Base-by-base conservation (phyloP, 306 rosid genomes). In the Lotus japonicus region DNA sequence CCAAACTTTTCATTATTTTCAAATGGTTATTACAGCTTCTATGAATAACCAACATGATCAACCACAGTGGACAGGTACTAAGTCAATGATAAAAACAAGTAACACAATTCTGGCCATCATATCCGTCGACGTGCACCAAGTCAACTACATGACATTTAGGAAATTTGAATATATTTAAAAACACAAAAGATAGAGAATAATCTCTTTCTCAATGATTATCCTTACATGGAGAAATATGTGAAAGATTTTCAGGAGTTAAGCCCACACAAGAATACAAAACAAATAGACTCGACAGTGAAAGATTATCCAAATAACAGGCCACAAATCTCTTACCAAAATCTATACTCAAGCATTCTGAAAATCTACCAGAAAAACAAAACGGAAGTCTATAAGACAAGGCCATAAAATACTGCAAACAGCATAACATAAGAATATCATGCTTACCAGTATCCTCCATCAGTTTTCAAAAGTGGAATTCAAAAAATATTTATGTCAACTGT, bases 371-470 rank as follows among this genome's bases (percentile, higher is more conserved):
- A 71, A 58, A 43, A 53, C 0, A 17, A 46, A 43, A 53, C 0
- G 11, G 39, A 23, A 14, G 14, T 12, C 36, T 6, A n/a, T n/a
- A 15, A 10, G 58, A 49, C 44, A 69, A 44, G 38, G 35, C 43
- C 17, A 60, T 36, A 41, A 58, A 68, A 58, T 48, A 36, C 18
- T 45, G 72, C 26, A 70, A 74, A 78, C 70, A 41, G 45, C 61
- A 60, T 35, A 67, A 14, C 57, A 73, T 11, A 72, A 43, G 48
- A 54, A 81, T 55, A 10, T 44, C 31, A 51, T 44, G 18, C 43
- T 70, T 64, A 43, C 51, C 48, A 72, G 48, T 51, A 65, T 46
- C 49, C 39, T 10, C 70, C 26, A 55, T 56, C 19, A 43, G 56
- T 35, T 57, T 67, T 62, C 35, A 26, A 9, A 56, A 13, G 44